Percentiles rank a stretch among this genome's conserved stretches.
phyloP scores from a whole-genome alignment of 179 eudicot species.

The Spergularia azorica region DNA sequence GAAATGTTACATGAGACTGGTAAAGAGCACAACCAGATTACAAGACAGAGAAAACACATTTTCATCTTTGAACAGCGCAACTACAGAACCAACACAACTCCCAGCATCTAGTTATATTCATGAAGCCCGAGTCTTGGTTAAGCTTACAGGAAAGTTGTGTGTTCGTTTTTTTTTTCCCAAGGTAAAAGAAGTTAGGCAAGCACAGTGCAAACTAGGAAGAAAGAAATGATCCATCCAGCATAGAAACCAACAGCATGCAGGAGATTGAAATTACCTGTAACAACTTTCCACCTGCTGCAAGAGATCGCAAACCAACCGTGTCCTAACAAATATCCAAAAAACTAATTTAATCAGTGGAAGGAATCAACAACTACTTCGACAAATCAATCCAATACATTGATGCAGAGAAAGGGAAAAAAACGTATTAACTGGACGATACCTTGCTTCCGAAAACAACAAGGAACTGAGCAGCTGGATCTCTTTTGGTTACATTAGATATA shows the following conservation, averaged over 20 bases:
- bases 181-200: neutral
- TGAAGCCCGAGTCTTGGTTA: neutral
- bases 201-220: neutral
- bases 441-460: conserved; percentile 74
- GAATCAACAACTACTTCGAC: neutral
- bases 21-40: neutral
- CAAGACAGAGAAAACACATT: neutral
- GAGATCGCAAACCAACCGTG: conserved; percentile 86
- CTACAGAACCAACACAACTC: neutral
- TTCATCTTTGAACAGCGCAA: neutral
- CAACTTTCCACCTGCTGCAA: conserved; percentile 97
- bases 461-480: conserved; percentile 98
- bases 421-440: conserved; percentile 38
- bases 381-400: conserved; percentile 1
- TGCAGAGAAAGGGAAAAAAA: neutral
- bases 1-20: neutral
- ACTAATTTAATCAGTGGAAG: conserved; percentile 14
- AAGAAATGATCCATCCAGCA: neutral
- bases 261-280: conserved; percentile 64
- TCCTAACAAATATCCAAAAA: conserved; percentile 46
- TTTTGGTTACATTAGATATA: conserved; percentile 66
- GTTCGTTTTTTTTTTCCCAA: neutral
- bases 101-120: neutral
- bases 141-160: neutral
- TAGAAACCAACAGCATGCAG: neutral